Base-by-base conservation (phyloP, 768 basidiomycete species). In the Serendipita sp. region DNA sequence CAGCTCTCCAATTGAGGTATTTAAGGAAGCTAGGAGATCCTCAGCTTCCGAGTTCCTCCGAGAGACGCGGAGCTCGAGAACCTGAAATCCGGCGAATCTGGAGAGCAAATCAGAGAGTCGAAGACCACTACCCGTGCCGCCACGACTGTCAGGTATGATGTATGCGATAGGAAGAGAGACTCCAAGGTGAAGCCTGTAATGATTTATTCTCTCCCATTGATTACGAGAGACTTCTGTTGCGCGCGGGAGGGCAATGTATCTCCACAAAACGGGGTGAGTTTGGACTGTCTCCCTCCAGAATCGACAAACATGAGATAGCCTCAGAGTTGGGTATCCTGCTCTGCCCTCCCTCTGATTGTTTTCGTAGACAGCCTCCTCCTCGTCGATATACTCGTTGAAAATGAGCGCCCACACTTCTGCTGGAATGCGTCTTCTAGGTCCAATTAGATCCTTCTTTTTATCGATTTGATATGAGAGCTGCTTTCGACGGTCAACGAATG, bases 31-130 rank as follows among this genome's bases (percentile, higher is more conserved):
- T 10, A 60, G 56, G 4, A 60, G 18, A 37, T 60, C 56, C 56
- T 60, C 56, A 16, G 56, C 56, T 37, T 60, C 56, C 10, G 56
- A 60, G 34, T 60, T 60, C n/a, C 56, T 60, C 35, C 56, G 3
- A 8, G 56, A 60, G 4, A 60, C 35, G n/a, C 56, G 56, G 10
- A 60, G 56, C n/a, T 60, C 56, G 3, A 60, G 56, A 30, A 32
- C 35, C 32, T 30, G 28, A 28, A 60, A 60, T 8, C 5, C 16
- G 28, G 24, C 34, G 35, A 60, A 30, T 38, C 35, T 4, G 10
- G 24, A 11, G 24, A 60, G 56, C 16, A 60, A n/a, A 28, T 60
- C 28, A 10, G 16, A n/a, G 3, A 60, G 10, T 28, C 34, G 56
- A 28, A 60, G 18, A 8, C 35, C 10, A n/a, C 24, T 28, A 37